phyloP scores from a whole-genome alignment of 176 grass and related monocot genomes.

The Ensete glaucum region DNA sequence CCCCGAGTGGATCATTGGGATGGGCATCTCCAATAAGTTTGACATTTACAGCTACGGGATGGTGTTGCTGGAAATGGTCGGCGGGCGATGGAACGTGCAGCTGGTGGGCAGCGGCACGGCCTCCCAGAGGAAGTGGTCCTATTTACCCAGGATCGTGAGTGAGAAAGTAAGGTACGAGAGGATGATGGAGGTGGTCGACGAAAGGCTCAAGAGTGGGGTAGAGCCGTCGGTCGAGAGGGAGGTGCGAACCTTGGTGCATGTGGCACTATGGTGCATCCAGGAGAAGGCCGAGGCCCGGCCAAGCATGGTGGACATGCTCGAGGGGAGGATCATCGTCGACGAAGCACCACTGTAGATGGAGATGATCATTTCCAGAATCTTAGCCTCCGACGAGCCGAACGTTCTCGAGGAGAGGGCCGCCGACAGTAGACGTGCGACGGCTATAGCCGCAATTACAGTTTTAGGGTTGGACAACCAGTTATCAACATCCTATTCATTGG shows the following conservation, averaged over 20 bases:
- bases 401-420: not conserved
- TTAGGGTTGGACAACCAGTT: not conserved
- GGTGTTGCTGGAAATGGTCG: constrained; percentile 46
- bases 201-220: not conserved
- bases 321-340: constrained; percentile 23
- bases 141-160: constrained; percentile 25
- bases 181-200: constrained; percentile 36
- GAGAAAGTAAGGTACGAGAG: constrained; percentile 29
- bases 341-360: constrained; percentile 37
- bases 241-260: constrained; percentile 34
- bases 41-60: constrained; percentile 70
- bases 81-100: constrained; percentile 33
- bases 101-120: not conserved
- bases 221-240: constrained; percentile 10
- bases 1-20: constrained; percentile 40
- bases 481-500: not conserved
- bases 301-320: constrained; percentile 63
- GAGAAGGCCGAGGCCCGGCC: constrained; percentile 42
- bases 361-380: constrained; percentile 34
- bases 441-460: not conserved
- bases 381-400: not conserved
- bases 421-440: not conserved
- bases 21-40: constrained; percentile 30
- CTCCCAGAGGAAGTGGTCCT: constrained; percentile 1
- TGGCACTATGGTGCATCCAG: constrained; percentile 66